phyloP scores from a whole-genome alignment of 306 rosid species.

The Psophocarpus tetragonolobus region DNA sequence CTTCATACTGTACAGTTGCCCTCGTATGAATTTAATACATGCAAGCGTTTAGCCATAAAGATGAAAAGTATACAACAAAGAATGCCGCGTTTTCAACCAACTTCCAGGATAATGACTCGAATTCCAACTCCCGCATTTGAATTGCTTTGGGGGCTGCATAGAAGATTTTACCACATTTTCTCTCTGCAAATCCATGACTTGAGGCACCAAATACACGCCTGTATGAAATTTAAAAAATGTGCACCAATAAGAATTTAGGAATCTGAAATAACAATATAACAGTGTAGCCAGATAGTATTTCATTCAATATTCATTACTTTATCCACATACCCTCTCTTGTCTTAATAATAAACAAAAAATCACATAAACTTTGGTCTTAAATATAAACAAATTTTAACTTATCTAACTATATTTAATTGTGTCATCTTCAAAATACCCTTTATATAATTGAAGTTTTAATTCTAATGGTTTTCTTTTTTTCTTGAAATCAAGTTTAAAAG shows the following conservation, averaged over 20 bases:
- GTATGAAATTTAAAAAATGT: slow-evolving; percentile 19
- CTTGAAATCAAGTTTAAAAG: too few relatives aligned
- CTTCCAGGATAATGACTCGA: slow-evolving; percentile 1
- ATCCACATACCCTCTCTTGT: too few relatives aligned
- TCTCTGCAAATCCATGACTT: neutral
- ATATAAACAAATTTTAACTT: too few relatives aligned
- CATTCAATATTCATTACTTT: neutral
- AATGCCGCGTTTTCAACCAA: neutral
- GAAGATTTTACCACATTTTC: slow-evolving; percentile 14
- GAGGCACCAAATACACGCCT: slow-evolving; percentile 14
- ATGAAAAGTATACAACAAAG: neutral
- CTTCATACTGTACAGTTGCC: slow-evolving; percentile 15
- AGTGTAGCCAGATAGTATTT: neutral
- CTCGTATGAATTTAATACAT: too few relatives aligned
- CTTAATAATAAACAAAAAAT: too few relatives aligned
- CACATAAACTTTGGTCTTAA: too few relatives aligned
- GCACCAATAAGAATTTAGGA: neutral
- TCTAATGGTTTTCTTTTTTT: too few relatives aligned
- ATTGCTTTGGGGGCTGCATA: neutral
- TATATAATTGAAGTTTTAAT: too few relatives aligned
- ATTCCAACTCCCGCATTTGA: slow-evolving; percentile 14
- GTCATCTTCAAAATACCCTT: too few relatives aligned
- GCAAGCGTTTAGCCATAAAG: neutral
- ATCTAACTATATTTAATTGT: too few relatives aligned
- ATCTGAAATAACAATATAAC: slow-evolving; percentile 2